Conservation (phyloP, 768 basidiomycete species). For the Rickenella mellea region DNA sequence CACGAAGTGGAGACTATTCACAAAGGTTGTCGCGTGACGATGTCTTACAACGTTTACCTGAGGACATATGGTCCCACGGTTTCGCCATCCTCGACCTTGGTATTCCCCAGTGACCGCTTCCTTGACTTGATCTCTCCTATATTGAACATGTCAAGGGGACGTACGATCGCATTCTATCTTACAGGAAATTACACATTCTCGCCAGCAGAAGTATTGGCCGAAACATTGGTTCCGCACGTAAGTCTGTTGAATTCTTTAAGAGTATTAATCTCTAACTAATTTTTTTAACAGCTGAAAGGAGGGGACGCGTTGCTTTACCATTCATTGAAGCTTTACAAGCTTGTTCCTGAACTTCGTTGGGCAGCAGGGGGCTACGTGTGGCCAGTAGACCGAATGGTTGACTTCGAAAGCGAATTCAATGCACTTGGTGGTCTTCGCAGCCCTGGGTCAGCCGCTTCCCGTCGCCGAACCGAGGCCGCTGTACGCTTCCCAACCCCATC, state of each 20-base stretch:
- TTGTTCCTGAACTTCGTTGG: constrained; percentile 69
- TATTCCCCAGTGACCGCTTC: constrained; percentile 65
- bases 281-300: constrained; percentile 51
- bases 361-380: constrained; percentile 78
- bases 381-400: constrained; percentile 63
- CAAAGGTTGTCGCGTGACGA: constrained; percentile 57
- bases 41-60: constrained; percentile 65
- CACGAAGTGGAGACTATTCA: constrained; percentile 65
- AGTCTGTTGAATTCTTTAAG: constrained; percentile 17
- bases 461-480: not conserved
- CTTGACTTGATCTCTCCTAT: constrained; percentile 64
- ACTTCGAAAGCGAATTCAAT: constrained; percentile 36
- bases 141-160: constrained; percentile 61
- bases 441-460: not conserved
- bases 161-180: constrained; percentile 65
- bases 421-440: not conserved
- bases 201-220: constrained; percentile 61
- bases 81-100: constrained; percentile 47
- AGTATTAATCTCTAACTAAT: not conserved
- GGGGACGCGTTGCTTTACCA: constrained; percentile 70
- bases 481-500: no score
- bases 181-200: constrained; percentile 60
- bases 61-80: constrained; percentile 52
- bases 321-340: constrained; percentile 67
- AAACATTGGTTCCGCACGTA: constrained; percentile 62